Evolutionary conservation across 2,329 filamentous ascomycete genomes (phyloP).

Genomic region (Sclerotinia trifoliorum): DNA sequence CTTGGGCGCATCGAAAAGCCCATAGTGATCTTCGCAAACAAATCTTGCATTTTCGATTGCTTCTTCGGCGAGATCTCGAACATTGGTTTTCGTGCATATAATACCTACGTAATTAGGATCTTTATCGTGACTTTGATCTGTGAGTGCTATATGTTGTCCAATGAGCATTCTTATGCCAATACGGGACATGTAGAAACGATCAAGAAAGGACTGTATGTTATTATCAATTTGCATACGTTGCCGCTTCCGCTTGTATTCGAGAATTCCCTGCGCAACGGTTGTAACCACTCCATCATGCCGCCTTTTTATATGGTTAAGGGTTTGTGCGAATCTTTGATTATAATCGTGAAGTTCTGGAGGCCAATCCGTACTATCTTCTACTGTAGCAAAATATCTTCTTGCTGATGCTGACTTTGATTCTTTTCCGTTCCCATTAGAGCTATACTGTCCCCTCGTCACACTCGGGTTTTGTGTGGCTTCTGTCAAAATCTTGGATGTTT

Average conservation of each 20-base stretch:
- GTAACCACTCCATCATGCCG: constrained; percentile 96
- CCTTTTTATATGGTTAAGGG: constrained; percentile 89
- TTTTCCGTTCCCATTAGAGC: constrained; percentile 51
- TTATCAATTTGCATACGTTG: constrained; percentile 98
- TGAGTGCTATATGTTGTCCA: constrained; percentile 95
- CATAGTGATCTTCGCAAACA: constrained; percentile 98
- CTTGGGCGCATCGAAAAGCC: constrained; percentile 93
- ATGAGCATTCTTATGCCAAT: constrained; percentile 99
- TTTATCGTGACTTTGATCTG: constrained; percentile 83
- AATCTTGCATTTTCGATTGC: constrained; percentile 99
- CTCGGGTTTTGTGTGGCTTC: constrained; percentile 90
- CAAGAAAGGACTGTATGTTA: constrained; percentile 94
- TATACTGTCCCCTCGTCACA: constrained; percentile 79
- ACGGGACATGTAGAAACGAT: constrained; percentile 99
- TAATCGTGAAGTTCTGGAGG: constrained; percentile 92
- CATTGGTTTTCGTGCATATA: constrained; percentile 98
- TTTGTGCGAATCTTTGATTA: constrained; percentile 86
- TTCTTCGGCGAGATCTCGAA: constrained; percentile 89
- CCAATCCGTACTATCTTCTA: constrained; percentile 87
- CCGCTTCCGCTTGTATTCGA: constrained; percentile 94
- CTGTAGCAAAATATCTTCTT: constrained; percentile 84
- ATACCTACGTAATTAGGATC: constrained; percentile 97
- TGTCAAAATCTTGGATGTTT: constrained; percentile 65
- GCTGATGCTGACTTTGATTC: constrained; percentile 52
- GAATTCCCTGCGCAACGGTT: constrained; percentile 94